Base-by-base conservation (phyloP, 805 yeast genomes). In the Candida ascalaphidarum region DNA sequence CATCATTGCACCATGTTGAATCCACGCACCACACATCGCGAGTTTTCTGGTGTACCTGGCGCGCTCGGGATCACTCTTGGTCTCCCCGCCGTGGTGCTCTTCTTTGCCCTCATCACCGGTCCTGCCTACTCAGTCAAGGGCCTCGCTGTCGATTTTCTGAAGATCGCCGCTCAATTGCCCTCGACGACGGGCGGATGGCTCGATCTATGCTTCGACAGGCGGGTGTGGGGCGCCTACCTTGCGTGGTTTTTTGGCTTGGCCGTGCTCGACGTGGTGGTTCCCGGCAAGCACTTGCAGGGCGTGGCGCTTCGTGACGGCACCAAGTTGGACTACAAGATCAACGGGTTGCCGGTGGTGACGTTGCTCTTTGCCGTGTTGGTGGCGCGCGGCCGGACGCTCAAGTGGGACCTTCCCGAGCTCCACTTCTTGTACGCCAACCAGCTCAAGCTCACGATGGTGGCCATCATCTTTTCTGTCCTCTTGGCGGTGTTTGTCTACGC, bases 11-110 rank as follows among this genome's bases (percentile, higher is more conserved):
- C n/a, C n/a, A n/a, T n/a, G n/a, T n/a, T 79, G 37, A 89, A 89
- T 46, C 96, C 96, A 4, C 51, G 46, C 26, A 84, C 96, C 1
- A 61, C 54, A 4, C 71, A 76, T 26, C 60, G 62, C 34, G 97
- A 89, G 52, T 89, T 89, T 52, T 68, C 70, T 18, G 98, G 98
- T 0, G 53, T 68, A 4, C 51, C 70, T 1, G 98, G 98, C 4
- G 85, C 92, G 0, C 23, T 74, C 2, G 67, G 63, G 4, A 71
- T 89, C 32, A 57, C 89, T 0, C 11, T 74, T 2, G 80, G 80
- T 1, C 61, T 89, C 14, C 95, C 96, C 1, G 24, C 64, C 0
- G 58, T 84, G 8, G 65, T 81, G 11, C 52, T 77, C 8, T 53
- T 68, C 14, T 62, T 88, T 32, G 76, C 75, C 30, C 63, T 79